A percentile compares a stretch with the other conserved stretches of the same genome.
phyloP scores from a whole-genome alignment of 768 basidiomycete species.

The Macrolepiota dolichaula region DNA sequence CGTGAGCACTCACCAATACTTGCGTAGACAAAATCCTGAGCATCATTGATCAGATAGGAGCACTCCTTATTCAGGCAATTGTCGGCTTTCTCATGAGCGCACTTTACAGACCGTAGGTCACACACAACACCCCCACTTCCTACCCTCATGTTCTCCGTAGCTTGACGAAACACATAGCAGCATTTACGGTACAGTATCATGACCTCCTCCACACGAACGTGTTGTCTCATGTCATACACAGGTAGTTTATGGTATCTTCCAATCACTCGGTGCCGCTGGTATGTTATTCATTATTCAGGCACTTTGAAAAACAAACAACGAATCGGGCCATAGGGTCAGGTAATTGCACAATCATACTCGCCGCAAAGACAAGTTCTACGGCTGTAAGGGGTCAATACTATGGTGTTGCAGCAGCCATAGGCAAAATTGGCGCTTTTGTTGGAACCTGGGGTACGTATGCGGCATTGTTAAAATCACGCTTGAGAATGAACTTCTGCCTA shows the following conservation, averaged over 20 bases:
- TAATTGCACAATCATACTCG: conserved; percentile 81
- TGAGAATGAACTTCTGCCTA: conserved; percentile 19
- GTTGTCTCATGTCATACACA: conserved; percentile 17
- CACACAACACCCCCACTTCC: no score
- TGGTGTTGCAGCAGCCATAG: conserved; percentile 79
- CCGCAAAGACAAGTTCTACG: conserved; percentile 80
- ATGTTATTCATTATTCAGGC: conserved; percentile 11
- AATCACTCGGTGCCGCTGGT: conserved; percentile 85
- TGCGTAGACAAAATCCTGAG: no score
- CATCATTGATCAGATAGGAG: conserved; percentile 47
- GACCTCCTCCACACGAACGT: no score
- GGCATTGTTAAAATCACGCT: not conserved
- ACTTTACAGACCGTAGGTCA: conserved; percentile 50
- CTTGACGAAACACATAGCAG: no score
- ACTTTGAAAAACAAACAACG: not conserved
- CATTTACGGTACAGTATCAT: no score
- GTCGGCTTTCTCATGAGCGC: conserved; percentile 92
- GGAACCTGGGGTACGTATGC: conserved; percentile 67
- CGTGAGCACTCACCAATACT: conserved; percentile 32
- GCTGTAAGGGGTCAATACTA: conserved; percentile 84
- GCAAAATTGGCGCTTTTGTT: conserved; percentile 79
- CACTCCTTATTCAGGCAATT: conserved; percentile 64
- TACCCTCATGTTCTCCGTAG: no score
- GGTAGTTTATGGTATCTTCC: conserved; percentile 87
- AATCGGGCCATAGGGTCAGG: conserved; percentile 55